Evolutionary conservation across 768 basidiomycete species (phyloP).

Genomic region (Amanita rimosa): DNA sequence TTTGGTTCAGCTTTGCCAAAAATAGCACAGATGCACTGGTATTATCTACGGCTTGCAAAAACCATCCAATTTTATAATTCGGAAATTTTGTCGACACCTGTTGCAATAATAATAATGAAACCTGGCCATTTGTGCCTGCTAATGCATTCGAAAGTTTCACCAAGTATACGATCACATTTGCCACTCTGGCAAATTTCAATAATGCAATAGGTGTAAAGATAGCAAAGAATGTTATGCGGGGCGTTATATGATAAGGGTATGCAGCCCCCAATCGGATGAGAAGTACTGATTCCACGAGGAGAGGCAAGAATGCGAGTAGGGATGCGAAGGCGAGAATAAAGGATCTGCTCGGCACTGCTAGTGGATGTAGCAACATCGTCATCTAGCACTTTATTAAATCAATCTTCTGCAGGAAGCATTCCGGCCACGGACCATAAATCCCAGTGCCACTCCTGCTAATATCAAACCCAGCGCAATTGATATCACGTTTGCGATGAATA

Average conservation of each 20-base stretch:
- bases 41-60: conserved; percentile 11
- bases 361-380: not conserved
- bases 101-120: not conserved
- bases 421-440: conserved; percentile 7
- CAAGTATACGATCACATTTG: conserved; percentile 8
- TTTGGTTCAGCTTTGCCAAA: conserved; percentile 9
- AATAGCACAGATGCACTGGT: conserved; percentile 12
- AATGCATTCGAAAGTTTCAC: conserved; percentile 3
- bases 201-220: conserved; percentile 11
- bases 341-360: not conserved
- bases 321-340: conserved; percentile 5
- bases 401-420: conserved; percentile 1
- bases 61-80: conserved; percentile 11
- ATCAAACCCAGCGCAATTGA: conserved; percentile 12
- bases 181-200: conserved; percentile 11
- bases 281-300: conserved; percentile 16
- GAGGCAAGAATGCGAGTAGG: conserved; percentile 7
- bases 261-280: conserved; percentile 13
- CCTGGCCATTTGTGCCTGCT: not conserved
- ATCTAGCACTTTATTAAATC: not conserved
- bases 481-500: conserved; percentile 14
- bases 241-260: conserved; percentile 9
- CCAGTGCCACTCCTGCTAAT: not conserved
- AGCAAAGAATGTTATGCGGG: conserved; percentile 3
- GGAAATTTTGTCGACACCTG: conserved; percentile 3